Percentiles rank a stretch among this genome's conserved stretches.
Conservation (phyloP, 164 flowering plant species). For the Piper betle region DNA sequence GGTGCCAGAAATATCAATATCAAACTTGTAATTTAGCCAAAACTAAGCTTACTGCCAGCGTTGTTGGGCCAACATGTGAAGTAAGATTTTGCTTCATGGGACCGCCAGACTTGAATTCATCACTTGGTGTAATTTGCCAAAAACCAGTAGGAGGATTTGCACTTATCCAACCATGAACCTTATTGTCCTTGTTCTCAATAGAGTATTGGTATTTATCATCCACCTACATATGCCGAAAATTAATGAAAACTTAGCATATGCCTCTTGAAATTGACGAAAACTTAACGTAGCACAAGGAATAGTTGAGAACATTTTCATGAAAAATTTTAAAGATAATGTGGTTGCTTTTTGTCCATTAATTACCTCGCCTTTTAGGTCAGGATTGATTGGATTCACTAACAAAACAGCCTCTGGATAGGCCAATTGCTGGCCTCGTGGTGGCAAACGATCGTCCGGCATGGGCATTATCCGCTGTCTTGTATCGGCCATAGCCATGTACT, state of each 20-base stretch:
- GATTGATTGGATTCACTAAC: slow-evolving; percentile 49
- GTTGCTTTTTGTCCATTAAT: neutral
- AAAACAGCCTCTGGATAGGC: slow-evolving; percentile 85
- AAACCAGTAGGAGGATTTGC: slow-evolving; percentile 47
- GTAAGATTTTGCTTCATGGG: slow-evolving; percentile 80
- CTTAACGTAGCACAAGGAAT: neutral
- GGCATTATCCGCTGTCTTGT: slow-evolving; percentile 74
- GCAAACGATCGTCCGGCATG: slow-evolving; percentile 64
- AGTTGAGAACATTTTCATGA: neutral
- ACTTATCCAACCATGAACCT: slow-evolving; percentile 84
- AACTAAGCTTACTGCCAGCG: slow-evolving; percentile 55
- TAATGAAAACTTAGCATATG: neutral
- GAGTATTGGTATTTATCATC: slow-evolving; percentile 96
- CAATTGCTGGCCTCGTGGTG: slow-evolving; percentile 46
- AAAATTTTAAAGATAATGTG: neutral
- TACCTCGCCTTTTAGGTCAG: slow-evolving; percentile 71
- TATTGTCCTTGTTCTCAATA: slow-evolving; percentile 43
- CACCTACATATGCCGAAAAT: slow-evolving; percentile 29
- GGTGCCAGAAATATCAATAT: neutral
- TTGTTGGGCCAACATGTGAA: slow-evolving; percentile 81
- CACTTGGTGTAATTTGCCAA: slow-evolving; percentile 68
- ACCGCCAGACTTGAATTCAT: slow-evolving; percentile 85
- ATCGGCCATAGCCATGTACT: slow-evolving; percentile 80
- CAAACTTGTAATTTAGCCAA: neutral
- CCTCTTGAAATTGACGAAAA: neutral